These are phyloP conservation scores for Dovyalis caffra DNA, from an alignment of 345 rosid species.

Conservation along the genomic window DNA sequence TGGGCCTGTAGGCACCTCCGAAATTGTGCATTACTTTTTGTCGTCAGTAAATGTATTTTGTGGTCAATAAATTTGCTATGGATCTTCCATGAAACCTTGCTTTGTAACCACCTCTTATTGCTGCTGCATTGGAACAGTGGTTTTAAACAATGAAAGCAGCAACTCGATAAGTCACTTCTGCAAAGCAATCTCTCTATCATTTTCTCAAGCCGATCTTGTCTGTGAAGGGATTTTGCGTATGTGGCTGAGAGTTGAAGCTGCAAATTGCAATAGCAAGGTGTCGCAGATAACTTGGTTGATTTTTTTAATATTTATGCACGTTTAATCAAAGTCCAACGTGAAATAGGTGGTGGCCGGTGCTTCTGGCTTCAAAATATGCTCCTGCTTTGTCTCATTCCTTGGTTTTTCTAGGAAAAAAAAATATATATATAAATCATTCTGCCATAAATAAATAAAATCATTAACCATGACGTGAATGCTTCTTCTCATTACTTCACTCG, in stretches of 20 bases:
- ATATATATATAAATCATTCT: too few species aligned
- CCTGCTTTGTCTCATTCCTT: background rate
- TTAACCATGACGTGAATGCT: too few species aligned
- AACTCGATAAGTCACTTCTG: background rate
- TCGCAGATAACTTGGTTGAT: background rate
- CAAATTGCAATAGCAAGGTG: background rate
- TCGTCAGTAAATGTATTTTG: too few species aligned
- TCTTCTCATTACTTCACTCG: too few species aligned
- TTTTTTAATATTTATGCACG: slow-evolving; percentile 6
- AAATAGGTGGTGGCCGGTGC: background rate
- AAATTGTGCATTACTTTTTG: too few species aligned
- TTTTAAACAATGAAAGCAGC: slow-evolving; percentile 1
- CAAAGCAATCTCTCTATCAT: background rate
- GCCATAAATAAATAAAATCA: too few species aligned
- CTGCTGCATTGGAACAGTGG: background rate
- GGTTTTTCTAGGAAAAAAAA: too few species aligned
- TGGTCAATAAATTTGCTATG: slow-evolving; percentile 13
- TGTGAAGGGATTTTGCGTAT: background rate
- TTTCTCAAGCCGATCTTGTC: background rate
- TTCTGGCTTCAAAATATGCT: background rate
- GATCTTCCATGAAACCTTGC: background rate
- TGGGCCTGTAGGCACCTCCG: background rate
- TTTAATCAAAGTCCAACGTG: background rate
- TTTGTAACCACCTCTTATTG: background rate
- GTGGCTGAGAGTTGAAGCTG: slow-evolving; percentile 5